A percentile compares a stretch with the other conserved stretches of the same genome.
phyloP scores from a whole-genome alignment of 805 yeast species.

The Lachancea cidri region DNA sequence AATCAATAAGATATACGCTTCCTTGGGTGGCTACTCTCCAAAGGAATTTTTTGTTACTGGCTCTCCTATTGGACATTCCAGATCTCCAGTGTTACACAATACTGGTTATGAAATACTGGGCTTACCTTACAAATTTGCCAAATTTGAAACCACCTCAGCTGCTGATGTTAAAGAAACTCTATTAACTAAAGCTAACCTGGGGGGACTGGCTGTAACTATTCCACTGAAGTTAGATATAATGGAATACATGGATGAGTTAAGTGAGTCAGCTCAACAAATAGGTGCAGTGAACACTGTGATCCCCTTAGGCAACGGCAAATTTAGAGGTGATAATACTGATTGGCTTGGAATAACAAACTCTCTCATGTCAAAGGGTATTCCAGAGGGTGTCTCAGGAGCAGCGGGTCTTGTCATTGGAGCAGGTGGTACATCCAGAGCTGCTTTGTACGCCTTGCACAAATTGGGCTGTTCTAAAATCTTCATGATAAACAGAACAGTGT shows the following conservation, averaged over 20 bases:
- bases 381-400: constrained; percentile 35
- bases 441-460: constrained; percentile 73
- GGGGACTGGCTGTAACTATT: constrained; percentile 94
- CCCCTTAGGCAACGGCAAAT: constrained; percentile 44
- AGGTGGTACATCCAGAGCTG: constrained; percentile 97
- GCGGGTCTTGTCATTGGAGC: constrained; percentile 88
- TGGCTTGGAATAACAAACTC: constrained; percentile 85
- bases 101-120: constrained; percentile 71
- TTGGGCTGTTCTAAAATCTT: constrained; percentile 76
- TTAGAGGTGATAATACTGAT: constrained; percentile 88
- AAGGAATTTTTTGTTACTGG: constrained; percentile 74
- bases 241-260: constrained; percentile 55
- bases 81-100: constrained; percentile 84
- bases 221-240: constrained; percentile 85
- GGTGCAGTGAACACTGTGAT: constrained; percentile 93
- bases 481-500: constrained; percentile 72
- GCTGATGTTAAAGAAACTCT: constrained; percentile 49
- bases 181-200: constrained; percentile 50
- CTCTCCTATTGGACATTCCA: constrained; percentile 75
- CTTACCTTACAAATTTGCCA: constrained; percentile 65
- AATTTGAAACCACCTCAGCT: constrained; percentile 65
- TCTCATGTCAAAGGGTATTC: constrained; percentile 57
- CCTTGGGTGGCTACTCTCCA: constrained; percentile 56
- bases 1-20: constrained; percentile 50
- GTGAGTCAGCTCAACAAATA: constrained; percentile 72